Conservation (phyloP, 352 stramenopile species). For the Peronospora belbahrii region DNA sequence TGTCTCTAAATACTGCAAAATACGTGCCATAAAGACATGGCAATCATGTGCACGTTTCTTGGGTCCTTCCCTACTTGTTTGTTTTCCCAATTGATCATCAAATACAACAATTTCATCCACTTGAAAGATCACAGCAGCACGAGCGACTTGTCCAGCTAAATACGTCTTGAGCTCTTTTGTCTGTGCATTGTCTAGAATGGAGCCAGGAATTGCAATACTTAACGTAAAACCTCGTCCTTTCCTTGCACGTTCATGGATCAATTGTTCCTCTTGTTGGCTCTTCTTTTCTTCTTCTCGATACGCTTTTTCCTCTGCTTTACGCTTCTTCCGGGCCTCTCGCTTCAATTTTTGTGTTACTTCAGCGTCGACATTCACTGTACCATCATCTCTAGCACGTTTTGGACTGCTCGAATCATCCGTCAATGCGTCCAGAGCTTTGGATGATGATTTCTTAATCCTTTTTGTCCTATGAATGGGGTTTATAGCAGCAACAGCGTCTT, state of each 20-base stretch:
- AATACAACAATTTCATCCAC: constrained; percentile 98
- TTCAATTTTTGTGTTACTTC: constrained; percentile 33
- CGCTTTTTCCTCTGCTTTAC: constrained; percentile 49
- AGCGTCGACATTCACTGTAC: constrained; percentile 1
- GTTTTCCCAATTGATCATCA: constrained; percentile 89
- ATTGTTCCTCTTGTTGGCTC: constrained; percentile 24
- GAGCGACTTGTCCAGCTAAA: constrained; percentile 92
- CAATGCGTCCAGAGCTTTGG: not conserved
- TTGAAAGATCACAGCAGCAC: constrained; percentile 95
- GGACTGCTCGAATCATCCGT: too few species aligned
- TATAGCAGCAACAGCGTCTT: constrained; percentile 23
- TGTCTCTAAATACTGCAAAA: constrained; percentile 97
- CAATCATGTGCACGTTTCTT: constrained; percentile 63
- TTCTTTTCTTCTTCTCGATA: constrained; percentile 32
- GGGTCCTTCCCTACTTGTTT: constrained; percentile 34
- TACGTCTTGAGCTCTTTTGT: constrained; percentile 96
- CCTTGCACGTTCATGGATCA: constrained; percentile 29
- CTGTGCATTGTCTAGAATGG: constrained; percentile 95
- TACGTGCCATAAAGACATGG: constrained; percentile 80
- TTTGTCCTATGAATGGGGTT: constrained; percentile 27
- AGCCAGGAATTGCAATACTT: constrained; percentile 94
- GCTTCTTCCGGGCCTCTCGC: constrained; percentile 63
- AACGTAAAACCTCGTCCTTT: constrained; percentile 88
- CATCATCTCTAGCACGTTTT: constrained; percentile 10
- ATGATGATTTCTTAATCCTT: constrained; percentile 19